Evolutionary conservation across 31 red algal species (phyloP).

Genomic region (Asparagopsis taxiformis): DNA sequence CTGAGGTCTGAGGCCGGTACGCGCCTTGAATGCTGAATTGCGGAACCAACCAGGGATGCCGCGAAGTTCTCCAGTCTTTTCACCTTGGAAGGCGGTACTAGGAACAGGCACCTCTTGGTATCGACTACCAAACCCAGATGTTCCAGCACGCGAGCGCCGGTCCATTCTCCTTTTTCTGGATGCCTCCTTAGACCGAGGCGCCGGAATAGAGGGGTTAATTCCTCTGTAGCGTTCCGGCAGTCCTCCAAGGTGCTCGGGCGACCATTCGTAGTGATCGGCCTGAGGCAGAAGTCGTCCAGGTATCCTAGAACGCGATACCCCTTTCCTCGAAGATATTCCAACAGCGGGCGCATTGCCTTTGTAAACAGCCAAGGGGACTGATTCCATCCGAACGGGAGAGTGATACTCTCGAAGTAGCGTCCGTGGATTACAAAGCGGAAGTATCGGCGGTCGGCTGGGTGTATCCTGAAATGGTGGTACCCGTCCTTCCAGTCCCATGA

Average conservation of each 20-base stretch:
- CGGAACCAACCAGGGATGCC: not conserved
- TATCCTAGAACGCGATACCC: not conserved
- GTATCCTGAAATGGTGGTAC: not conserved
- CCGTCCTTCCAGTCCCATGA: conserved; percentile 6
- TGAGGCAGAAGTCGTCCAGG: not conserved
- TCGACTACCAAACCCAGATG: not conserved
- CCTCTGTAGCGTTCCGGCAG: not conserved
- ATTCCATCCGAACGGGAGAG: not conserved
- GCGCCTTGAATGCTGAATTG: not conserved
- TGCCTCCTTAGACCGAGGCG: not conserved
- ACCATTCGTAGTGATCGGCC: not conserved
- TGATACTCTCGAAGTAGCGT: not conserved
- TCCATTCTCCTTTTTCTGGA: not conserved
- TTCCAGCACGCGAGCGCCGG: not conserved
- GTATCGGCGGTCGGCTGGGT: not conserved
- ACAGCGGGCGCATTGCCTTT: not conserved
- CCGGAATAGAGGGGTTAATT: not conserved
- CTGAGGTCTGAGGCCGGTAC: not conserved
- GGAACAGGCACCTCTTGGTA: not conserved
- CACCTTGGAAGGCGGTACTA: no score
- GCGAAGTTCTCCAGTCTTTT: no score
- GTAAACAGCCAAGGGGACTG: not conserved
- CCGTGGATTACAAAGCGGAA: not conserved
- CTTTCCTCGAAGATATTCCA: not conserved
- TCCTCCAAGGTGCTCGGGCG: not conserved